Percentiles rank a stretch among this genome's conserved stretches.
Evolutionary conservation across 345 rosid genomes (phyloP).

Genomic region (Ceriops tagal): DNA sequence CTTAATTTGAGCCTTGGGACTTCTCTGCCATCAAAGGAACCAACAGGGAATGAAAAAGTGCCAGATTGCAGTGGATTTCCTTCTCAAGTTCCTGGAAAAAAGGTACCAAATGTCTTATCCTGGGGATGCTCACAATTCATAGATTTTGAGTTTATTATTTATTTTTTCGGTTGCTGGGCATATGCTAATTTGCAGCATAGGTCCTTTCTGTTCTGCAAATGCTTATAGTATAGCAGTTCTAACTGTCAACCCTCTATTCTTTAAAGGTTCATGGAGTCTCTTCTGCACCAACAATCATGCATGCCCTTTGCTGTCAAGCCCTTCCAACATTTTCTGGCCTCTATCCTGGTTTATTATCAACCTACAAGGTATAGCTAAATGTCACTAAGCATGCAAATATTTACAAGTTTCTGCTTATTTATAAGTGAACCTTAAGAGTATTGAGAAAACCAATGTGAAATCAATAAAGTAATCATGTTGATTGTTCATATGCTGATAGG

Average conservation of each 20-base stretch:
- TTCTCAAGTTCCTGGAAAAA: constrained; percentile 3
- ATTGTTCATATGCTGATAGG: constrained; percentile 1
- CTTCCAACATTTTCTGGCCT: constrained; percentile 24
- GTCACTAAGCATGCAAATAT: too few relatives aligned
- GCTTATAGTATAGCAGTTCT: not conserved
- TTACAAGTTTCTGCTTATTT: too few relatives aligned
- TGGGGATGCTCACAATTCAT: too few relatives aligned
- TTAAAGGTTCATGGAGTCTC: constrained; percentile 30
- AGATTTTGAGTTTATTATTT: not conserved
- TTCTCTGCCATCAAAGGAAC: constrained; percentile 25
- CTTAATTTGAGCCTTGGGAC: constrained; percentile 41
- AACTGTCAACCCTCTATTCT: constrained; percentile 6
- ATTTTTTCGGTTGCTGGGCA: not conserved
- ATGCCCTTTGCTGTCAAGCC: constrained; percentile 19
- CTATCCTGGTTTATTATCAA: constrained; percentile 25
- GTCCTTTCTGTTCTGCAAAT: not conserved
- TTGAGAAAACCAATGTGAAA: not conserved
- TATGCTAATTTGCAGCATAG: not conserved
- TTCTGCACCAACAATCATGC: constrained; percentile 17
- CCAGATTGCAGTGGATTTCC: constrained; percentile 3
- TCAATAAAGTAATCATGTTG: not conserved
- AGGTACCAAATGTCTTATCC: constrained; percentile 12
- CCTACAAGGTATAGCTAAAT: constrained; percentile 31
- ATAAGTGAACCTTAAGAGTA: not conserved
- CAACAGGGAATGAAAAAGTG: constrained; percentile 12